Evolutionary conservation across 2,329 filamentous ascomycete species (phyloP).

Genomic region (Fusarium acutatum): DNA sequence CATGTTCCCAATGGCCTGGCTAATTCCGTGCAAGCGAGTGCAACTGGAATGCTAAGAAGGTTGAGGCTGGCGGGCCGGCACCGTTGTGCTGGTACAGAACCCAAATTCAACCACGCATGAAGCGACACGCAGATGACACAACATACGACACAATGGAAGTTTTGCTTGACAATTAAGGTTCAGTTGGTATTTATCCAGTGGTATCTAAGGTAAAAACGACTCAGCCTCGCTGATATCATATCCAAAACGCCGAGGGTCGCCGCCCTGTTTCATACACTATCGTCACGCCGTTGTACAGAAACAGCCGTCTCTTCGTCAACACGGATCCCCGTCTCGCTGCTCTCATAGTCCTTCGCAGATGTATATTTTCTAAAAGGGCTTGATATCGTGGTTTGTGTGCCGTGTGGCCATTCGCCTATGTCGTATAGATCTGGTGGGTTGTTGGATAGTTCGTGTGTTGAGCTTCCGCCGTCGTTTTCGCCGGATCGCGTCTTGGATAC

Average conservation of each 20-base stretch:
- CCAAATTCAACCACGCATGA: not conserved
- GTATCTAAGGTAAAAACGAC: constrained; percentile 20
- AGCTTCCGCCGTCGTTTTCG: constrained; percentile 26
- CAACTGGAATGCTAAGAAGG: not conserved
- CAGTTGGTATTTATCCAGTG: constrained; percentile 10
- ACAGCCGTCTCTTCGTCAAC: constrained; percentile 22
- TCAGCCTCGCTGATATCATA: not conserved
- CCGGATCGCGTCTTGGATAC: constrained; percentile 15
- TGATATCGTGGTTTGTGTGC: constrained; percentile 20
- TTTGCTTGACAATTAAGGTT: not conserved
- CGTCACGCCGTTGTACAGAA: constrained; percentile 17
- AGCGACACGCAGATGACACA: not conserved
- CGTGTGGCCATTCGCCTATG: constrained; percentile 20
- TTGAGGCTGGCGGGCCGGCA: constrained; percentile 6
- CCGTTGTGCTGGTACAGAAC: not conserved
- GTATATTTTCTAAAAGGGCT: constrained; percentile 31
- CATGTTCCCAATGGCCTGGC: not conserved
- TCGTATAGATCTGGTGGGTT: constrained; percentile 20
- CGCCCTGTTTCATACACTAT: constrained; percentile 21
- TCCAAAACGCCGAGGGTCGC: constrained; percentile 25
- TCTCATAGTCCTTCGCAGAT: constrained; percentile 20
- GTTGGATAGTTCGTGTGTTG: constrained; percentile 18
- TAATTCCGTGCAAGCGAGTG: not conserved
- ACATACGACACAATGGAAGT: not conserved
- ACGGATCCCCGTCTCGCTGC: constrained; percentile 13